Base-by-base conservation (phyloP, 139 green algal genomes). In the Zygnema cylindricum region DNA sequence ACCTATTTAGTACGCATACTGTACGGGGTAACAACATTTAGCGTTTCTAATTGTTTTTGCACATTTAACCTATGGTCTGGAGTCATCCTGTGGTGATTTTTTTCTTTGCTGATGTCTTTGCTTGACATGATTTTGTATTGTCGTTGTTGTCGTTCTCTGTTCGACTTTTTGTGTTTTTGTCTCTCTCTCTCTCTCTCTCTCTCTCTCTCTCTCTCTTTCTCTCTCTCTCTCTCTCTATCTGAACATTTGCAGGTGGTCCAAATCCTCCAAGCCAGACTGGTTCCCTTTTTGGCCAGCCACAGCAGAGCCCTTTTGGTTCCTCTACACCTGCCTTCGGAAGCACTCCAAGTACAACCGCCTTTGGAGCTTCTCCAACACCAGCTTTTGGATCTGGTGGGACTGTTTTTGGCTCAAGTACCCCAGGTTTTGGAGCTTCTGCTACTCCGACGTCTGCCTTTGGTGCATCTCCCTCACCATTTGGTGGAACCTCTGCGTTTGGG, bases 401-500 rank as follows among this genome's bases (percentile, higher is more conserved):
- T 79, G 38, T 7, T 38, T 3, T 7, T 11, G 38, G 71, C 38
- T 11, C 36, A 11, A 30, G 7, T 11, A 88, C 83, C 21, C 76
- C 91, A 0, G 84, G 69, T 1, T 95, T 95, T 89, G 92, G 93
- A 23, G 1, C 86, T 33, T 71, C 85, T 1, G 0, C 79, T 55
- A 35, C 86, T 23, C 21, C 43, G 1, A 41, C 40, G 3, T 30
- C 21, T 42, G 86, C 75, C 2, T 92, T 88, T 76, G 75, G 86
- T 7, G 54, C 77, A 30, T 43, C 73, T 25, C 30, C 78, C 3
- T 92, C 86, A 1, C 33, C 69, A 22, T 89, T 89, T 76, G 84
- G 84, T 3, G 78, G 39, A 1, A 75, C 83, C 3, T 75, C 91
- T 0, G 87, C 71, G 0, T 95, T 95, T 86, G 92, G 93, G n/a